A percentile compares a stretch with the other conserved stretches of the same genome.
phyloP scores from a whole-genome alignment of 768 basidiomycete genomes.

The Fomitopsis pulvina region DNA sequence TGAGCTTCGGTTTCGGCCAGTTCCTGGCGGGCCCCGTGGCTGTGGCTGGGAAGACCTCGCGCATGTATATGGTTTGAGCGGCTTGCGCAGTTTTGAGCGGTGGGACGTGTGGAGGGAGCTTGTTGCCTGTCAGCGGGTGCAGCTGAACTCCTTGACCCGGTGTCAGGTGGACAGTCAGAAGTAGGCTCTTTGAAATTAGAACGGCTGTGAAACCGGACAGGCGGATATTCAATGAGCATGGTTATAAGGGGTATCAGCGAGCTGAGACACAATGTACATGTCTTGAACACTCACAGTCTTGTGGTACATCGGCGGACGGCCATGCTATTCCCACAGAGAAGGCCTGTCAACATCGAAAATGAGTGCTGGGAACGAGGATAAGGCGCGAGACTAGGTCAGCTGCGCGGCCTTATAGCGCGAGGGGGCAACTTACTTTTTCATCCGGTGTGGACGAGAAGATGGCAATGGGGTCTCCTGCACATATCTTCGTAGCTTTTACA shows the following conservation, averaged over 20 bases:
- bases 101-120: conserved; percentile 39
- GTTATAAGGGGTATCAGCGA: neutral
- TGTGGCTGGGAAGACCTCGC: conserved; percentile 31
- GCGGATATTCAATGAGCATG: neutral
- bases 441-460: conserved; percentile 35
- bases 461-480: conserved; percentile 64
- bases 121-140: conserved; percentile 28
- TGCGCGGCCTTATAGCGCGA: neutral
- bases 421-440: conserved; percentile 28
- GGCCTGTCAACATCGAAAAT: conserved; percentile 28
- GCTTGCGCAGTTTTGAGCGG: conserved; percentile 42
- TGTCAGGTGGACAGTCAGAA: conserved; percentile 54
- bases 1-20: neutral
- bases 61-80: conserved; percentile 46
- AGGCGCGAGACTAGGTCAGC: neutral
- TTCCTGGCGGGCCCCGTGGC: neutral
- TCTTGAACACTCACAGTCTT: conserved; percentile 42
- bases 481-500: conserved; percentile 53
- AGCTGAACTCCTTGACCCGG: conserved; percentile 44
- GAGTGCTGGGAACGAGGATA: neutral
- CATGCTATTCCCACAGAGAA: conserved; percentile 68
- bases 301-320: conserved; percentile 62
- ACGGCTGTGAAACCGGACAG: conserved; percentile 35
- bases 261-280: conserved; percentile 5
- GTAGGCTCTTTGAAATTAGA: conserved; percentile 46